These are phyloP conservation scores for Sordariomycetes sp. DNA, from an alignment of 2,329 filamentous ascomycete genomes.

Conservation along the genomic window DNA sequence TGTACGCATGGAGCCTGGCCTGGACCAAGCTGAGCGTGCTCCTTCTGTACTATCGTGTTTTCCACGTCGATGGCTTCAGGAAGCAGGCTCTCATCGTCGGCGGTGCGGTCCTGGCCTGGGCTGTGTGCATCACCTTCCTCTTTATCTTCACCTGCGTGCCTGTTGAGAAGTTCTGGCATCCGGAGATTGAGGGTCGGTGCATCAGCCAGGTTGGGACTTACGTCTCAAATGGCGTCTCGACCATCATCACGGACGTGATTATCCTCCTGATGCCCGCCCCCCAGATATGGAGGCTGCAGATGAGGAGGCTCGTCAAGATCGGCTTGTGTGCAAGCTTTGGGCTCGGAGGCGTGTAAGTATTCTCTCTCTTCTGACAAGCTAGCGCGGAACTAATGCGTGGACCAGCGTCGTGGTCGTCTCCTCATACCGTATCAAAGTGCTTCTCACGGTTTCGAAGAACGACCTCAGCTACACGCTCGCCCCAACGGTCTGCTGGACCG, in stretches of 20 bases:
- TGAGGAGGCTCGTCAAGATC: slow-evolving; percentile 29
- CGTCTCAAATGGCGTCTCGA: slow-evolving; percentile 37
- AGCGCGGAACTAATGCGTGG: too few relatives aligned
- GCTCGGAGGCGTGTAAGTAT: slow-evolving; percentile 31
- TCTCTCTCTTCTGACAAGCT: not conserved
- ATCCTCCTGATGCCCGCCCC: slow-evolving; percentile 34
- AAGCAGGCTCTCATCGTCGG: slow-evolving; percentile 29
- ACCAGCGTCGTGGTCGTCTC: too few relatives aligned
- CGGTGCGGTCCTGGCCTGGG: slow-evolving; percentile 34
- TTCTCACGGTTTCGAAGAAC: too few relatives aligned
- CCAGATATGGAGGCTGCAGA: slow-evolving; percentile 35
- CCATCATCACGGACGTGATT: slow-evolving; percentile 35
- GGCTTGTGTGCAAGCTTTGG: slow-evolving; percentile 33
- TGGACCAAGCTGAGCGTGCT: slow-evolving; percentile 41
- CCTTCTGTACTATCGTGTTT: slow-evolving; percentile 44
- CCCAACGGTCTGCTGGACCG: too few relatives aligned
- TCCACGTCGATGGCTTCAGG: slow-evolving; percentile 32
- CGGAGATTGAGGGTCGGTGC: slow-evolving; percentile 31
- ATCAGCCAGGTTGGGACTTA: slow-evolving; percentile 40
- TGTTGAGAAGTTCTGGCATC: slow-evolving; percentile 38
- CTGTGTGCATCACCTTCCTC: slow-evolving; percentile 35
- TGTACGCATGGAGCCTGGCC: slow-evolving; percentile 36
- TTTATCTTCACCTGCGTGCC: slow-evolving; percentile 44
- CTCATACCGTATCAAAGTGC: too few relatives aligned
- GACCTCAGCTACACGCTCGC: too few relatives aligned